A percentile compares a stretch with the other conserved stretches of the same genome.
phyloP scores from a whole-genome alignment of 2,329 filamentous ascomycete genomes.

The Pyrenophora tritici-repentis region DNA sequence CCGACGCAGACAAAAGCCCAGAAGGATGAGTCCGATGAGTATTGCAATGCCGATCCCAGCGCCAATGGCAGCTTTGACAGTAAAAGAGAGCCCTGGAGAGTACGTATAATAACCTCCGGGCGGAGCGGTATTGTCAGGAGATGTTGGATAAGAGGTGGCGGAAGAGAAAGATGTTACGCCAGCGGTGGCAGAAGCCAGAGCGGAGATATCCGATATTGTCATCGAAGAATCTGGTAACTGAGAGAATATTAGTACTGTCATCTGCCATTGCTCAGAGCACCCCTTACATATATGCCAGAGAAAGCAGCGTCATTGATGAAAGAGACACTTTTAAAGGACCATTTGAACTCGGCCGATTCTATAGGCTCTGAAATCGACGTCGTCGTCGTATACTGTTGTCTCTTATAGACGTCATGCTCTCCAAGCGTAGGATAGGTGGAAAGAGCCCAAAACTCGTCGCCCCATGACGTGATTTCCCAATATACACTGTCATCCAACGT shows the following conservation, averaged over 20 bases:
- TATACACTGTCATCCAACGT: constrained; percentile 25
- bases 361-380: constrained; percentile 24
- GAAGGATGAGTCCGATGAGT: constrained; percentile 67
- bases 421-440: constrained; percentile 26
- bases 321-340: constrained; percentile 12
- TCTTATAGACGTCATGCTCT: constrained; percentile 18
- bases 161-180: constrained; percentile 14
- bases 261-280: background rate
- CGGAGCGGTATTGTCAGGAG: no score
- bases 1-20: constrained; percentile 51
- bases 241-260: background rate
- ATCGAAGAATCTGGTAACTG: background rate
- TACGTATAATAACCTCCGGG: no score
- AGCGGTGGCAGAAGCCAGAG: constrained; percentile 1
- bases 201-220: background rate
- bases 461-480: constrained; percentile 28
- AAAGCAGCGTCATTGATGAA: constrained; percentile 10
- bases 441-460: constrained; percentile 28
- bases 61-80: constrained; percentile 27
- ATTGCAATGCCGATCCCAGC: constrained; percentile 19
- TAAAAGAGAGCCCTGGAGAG: constrained; percentile 26
- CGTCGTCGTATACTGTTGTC: no score
- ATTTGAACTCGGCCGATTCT: constrained; percentile 14
- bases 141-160: constrained; percentile 9
- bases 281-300: background rate